phyloP scores from a whole-genome alignment of 2,329 filamentous ascomycete species.

The Metarhizium anisopliae region DNA sequence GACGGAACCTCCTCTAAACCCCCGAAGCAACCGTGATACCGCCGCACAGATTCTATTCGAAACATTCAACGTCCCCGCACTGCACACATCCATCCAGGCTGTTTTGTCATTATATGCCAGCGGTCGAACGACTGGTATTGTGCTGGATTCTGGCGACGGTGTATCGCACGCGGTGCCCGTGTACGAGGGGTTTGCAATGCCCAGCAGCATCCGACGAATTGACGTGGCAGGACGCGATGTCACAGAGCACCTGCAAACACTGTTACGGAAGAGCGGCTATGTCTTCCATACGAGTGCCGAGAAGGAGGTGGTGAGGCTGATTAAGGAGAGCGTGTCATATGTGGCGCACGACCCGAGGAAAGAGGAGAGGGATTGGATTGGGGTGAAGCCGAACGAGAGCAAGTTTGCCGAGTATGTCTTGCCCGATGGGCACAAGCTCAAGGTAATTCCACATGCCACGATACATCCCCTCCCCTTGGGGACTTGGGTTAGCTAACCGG shows the following conservation, averaged over 20 bases:
- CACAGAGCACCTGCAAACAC: constrained; percentile 85
- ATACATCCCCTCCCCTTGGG: constrained; percentile 7
- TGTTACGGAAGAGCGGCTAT: constrained; percentile 86
- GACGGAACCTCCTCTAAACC: constrained; percentile 93
- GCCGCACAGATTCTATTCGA: constrained; percentile 97
- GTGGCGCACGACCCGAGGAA: constrained; percentile 83
- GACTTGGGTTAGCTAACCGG: constrained; percentile 3
- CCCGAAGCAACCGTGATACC: constrained; percentile 88
- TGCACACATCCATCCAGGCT: constrained; percentile 95
- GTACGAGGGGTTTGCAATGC: constrained; percentile 95
- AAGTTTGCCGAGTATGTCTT: constrained; percentile 82
- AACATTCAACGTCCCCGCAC: constrained; percentile 93
- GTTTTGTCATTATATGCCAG: constrained; percentile 94
- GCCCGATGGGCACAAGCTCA: constrained; percentile 88
- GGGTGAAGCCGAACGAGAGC: constrained; percentile 64
- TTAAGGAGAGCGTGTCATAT: constrained; percentile 93
- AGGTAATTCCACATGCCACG: constrained; percentile 40
- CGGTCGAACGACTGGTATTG: constrained; percentile 90
- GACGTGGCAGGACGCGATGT: constrained; percentile 95
- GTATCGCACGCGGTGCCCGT: constrained; percentile 96
- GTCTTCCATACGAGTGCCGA: constrained; percentile 97
- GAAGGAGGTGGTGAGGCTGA: constrained; percentile 95
- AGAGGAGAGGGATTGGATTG: constrained; percentile 94
- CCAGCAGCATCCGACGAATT: constrained; percentile 88
- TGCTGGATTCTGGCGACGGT: constrained; percentile 89